phyloP scores from a whole-genome alignment of 129 eudicot species.

The Pittosporum tobira region DNA sequence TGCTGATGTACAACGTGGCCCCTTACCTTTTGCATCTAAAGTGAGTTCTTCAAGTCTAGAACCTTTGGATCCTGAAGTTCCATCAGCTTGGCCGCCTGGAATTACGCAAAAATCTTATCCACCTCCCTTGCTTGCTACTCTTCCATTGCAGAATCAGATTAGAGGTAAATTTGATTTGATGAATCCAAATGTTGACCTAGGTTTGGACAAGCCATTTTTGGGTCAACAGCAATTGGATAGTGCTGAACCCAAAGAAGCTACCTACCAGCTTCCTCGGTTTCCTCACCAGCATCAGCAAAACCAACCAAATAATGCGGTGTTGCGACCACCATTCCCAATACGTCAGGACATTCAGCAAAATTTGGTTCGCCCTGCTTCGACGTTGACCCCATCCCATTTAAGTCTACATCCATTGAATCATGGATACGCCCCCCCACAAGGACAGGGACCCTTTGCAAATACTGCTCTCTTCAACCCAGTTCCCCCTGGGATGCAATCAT shows the following conservation, averaged over 20 bases:
- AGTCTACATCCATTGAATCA: constrained; percentile 23
- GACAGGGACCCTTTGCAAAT: constrained; percentile 24
- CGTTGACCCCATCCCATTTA: constrained; percentile 25
- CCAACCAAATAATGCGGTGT: constrained; percentile 20
- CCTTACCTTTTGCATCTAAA: constrained; percentile 21
- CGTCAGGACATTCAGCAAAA: constrained; percentile 43
- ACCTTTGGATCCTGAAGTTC: constrained; percentile 19
- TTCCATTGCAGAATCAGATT: constrained; percentile 32
- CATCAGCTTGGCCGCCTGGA: constrained; percentile 35
- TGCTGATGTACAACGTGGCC: constrained; percentile 25
- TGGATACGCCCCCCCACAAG: constrained; percentile 47
- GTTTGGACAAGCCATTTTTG: constrained; percentile 16
- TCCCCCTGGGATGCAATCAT: constrained; percentile 31
- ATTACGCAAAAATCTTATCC: constrained; percentile 32
- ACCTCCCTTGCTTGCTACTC: constrained; percentile 22
- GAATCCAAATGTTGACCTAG: constrained; percentile 26
- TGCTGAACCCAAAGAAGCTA: constrained; percentile 18
- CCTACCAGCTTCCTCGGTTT: constrained; percentile 26
- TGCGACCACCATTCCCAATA: constrained; percentile 30
- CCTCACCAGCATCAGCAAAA: constrained; percentile 24
- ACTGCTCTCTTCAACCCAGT: constrained; percentile 20
- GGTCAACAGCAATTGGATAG: constrained; percentile 21
- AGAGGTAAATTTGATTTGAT: constrained; percentile 28
- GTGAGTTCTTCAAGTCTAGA: constrained; percentile 17
- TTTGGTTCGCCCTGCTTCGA: constrained; percentile 25